Percentiles rank a stretch among this genome's conserved stretches.
phyloP scores from a whole-genome alignment of 176 grass and related monocot genomes.

The Coix lacrymajobi region DNA sequence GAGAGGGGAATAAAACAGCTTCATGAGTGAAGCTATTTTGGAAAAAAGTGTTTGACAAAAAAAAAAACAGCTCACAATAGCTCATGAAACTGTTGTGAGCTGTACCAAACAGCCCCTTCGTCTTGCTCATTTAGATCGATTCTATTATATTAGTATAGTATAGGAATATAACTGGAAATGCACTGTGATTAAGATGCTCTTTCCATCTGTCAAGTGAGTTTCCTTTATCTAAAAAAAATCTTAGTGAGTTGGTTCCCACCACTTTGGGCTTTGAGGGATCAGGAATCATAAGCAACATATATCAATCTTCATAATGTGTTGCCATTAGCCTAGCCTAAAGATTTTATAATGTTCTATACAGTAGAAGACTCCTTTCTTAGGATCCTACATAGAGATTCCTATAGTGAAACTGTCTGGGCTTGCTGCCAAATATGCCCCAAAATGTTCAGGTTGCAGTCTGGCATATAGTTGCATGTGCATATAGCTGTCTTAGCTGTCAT shows the following conservation, averaged over 20 bases:
- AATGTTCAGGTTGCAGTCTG: neutral
- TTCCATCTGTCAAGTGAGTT: conserved; percentile 5
- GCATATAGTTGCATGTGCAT: neutral
- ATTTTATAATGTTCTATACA: neutral
- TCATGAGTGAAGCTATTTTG: too few species aligned
- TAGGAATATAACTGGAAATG: neutral
- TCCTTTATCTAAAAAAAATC: neutral
- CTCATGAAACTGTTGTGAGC: too few species aligned
- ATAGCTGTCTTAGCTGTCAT: neutral
- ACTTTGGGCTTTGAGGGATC: neutral
- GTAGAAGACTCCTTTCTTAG: neutral
- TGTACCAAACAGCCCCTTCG: too few species aligned
- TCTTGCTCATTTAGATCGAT: neutral
- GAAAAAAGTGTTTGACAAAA: too few species aligned
- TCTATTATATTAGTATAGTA: neutral
- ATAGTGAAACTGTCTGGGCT: neutral
- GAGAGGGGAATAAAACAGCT: too few species aligned
- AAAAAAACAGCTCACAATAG: too few species aligned
- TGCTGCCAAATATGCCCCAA: neutral
- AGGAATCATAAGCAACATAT: neutral
- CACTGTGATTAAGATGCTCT: neutral
- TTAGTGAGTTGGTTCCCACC: conserved; percentile 4
- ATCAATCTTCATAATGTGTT: neutral
- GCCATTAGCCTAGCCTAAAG: neutral
- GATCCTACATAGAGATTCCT: neutral